Base-by-base conservation (phyloP, 179 eudicot species). In the Silene coronaria region DNA sequence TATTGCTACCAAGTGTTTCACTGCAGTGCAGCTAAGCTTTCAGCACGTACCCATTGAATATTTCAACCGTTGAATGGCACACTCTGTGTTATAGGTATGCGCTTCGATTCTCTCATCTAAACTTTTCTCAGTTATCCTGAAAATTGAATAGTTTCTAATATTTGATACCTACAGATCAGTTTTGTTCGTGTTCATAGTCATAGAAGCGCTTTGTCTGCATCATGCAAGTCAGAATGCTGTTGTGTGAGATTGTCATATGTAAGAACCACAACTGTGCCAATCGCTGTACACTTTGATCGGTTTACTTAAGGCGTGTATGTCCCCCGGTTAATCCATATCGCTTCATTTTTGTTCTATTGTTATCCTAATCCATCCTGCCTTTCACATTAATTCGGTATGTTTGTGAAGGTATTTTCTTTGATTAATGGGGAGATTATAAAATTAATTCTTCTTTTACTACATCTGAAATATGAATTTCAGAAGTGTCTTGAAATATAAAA, bases 21-120 rank as follows among this genome's bases (percentile, higher is more conserved):
- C 45, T 32, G 61, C 68, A 19, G 60, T 51, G 66, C 62, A 63
- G 36, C 62, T 26, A 5, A 30, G 70, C 70, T 72, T 76, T 17
- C 26, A 28, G 46, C 58, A 34, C 28, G 23, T 28, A 13, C 19
- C 38, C 28, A 21, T 70, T 36, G 26, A 60, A 60, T 42, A 23
- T 46, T n/a, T 51, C 38, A 46, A 53, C 36, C 46, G 59, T 62
- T 30, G 38, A 59, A 71, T 32, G 75, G 32, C 10, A 13, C 19
- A 14, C 24, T 53, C 16, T 27, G 17, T 19, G 13, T 67, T 14
- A 48, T n/a, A 10, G 59, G 48, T 80, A 77, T 73, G 69, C 8
- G 30, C 73, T 28, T 36, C 63, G 3, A 62, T 61, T 60, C 1
- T 8, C 3, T 74, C 19, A 34, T n/a, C 22, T 1, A 27, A 64